Evolutionary conservation across 1,284 basidiomycete genomes (phyloP), one percentile per base, ranked within the genome.

Genomic region (Ustilago cynodontis): DNA sequence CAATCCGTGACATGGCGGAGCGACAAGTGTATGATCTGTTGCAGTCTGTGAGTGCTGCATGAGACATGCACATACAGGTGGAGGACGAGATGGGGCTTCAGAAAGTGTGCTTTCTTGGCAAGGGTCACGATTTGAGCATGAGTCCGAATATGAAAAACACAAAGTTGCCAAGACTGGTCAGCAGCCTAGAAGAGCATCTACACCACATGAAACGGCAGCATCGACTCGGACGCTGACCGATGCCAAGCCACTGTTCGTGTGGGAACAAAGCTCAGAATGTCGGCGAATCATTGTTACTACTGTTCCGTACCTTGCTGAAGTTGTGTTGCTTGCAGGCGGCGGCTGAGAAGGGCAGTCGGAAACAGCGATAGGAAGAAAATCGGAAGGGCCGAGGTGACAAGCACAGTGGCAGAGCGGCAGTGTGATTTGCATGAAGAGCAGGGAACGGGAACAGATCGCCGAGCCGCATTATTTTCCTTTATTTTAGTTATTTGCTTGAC

Each of bases 401-500:
- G 18, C 43, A 45, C 43, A 16, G 35, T 10, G 14, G 7, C 3
- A 11, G 7, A 37, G 35, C 35, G 3, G 35, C 14, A 16, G 9
- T 3, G 7, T 13, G 7, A 3, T 6, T 37, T 37, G 35, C 35
- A 28, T 31, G 9, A 5, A 26, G 24, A 28, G 37, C 10, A 28
- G 20, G 22, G 20, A n/a, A 14, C 7, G 31, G 13, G 18, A 24
- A 37, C 16, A 31, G 58, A 55, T 62, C 60, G 43, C 60, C 52
- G 60, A 62, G 39, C 41, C 37, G 35, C 59, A 61, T 18, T 11
- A 14, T 6, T 49, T 35, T 28, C 35, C 29, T 33, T 33, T 33
- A 6, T 6, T 33, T 33, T 33, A 6, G 5, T 33, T 11, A 33
- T 33, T 33, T 33, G 5, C 11, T 33, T 56, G 54, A 56, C 54